Percentiles rank a stretch among this genome's conserved stretches.
These are phyloP conservation scores for Irpex sp. DNA, from an alignment of 1,284 basidiomycete species.

Conservation along the genomic window DNA sequence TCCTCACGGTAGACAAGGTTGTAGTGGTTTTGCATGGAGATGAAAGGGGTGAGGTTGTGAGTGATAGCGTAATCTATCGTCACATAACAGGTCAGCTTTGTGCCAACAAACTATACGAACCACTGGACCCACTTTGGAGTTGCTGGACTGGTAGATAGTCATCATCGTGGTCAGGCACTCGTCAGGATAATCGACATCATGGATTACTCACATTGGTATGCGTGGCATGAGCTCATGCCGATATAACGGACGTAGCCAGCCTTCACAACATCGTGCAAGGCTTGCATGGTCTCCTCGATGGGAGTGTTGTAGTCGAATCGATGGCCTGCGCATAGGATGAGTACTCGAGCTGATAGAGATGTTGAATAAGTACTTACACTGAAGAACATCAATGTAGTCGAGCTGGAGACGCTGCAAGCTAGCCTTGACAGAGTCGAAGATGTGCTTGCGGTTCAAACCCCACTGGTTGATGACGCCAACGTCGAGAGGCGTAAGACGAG, in stretches of 20 bases:
- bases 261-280: slow-evolving; percentile 17
- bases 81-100: not conserved
- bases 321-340: slow-evolving; percentile 18
- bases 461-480: slow-evolving; percentile 34
- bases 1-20: slow-evolving; percentile 61
- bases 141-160: slow-evolving; percentile 25
- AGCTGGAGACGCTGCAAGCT: slow-evolving; percentile 38
- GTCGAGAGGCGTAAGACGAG: slow-evolving; percentile 19
- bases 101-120: not conserved
- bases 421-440: slow-evolving; percentile 41
- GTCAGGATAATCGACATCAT: not conserved
- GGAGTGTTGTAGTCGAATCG: slow-evolving; percentile 27
- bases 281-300: slow-evolving; percentile 27
- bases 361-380: slow-evolving; percentile 19
- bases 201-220: slow-evolving; percentile 31
- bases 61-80: slow-evolving; percentile 21
- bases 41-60: slow-evolving; percentile 60
- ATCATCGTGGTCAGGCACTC: not conserved
- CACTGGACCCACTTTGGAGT: slow-evolving; percentile 31
- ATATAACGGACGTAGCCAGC: slow-evolving; percentile 33
- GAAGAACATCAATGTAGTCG: slow-evolving; percentile 43
- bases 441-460: slow-evolving; percentile 42
- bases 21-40: slow-evolving; percentile 71
- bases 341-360: not conserved
- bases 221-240: slow-evolving; percentile 38